These are phyloP conservation scores for Cryptococcus amylolentus DNA, from an alignment of 1,284 basidiomycete species.

Conservation along the genomic window DNA sequence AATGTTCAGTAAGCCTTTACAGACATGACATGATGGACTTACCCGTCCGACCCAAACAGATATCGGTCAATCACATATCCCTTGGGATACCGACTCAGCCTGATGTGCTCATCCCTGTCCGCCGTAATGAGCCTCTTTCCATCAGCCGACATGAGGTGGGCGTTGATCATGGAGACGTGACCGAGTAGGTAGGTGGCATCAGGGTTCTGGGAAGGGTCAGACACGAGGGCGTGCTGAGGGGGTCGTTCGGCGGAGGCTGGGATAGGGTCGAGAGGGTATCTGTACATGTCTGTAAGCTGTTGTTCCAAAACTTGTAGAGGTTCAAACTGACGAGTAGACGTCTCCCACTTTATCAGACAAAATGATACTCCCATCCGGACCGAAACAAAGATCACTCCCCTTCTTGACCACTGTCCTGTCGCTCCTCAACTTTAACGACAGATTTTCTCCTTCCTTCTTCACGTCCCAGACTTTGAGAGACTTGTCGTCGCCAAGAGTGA, in stretches of 20 bases:
- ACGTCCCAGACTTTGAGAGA: conserved; percentile 68
- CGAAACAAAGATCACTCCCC: conserved; percentile 25
- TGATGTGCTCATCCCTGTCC: conserved; percentile 88
- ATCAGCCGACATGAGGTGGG: conserved; percentile 63
- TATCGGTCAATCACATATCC: conserved; percentile 78
- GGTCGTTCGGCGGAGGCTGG: conserved; percentile 32
- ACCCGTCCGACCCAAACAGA: conserved; percentile 80
- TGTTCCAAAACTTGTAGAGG: neutral
- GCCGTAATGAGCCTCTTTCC: conserved; percentile 75
- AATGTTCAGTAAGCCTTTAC: neutral
- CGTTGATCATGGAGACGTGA: conserved; percentile 77
- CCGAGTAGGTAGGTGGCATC: conserved; percentile 69
- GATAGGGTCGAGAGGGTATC: conserved; percentile 55
- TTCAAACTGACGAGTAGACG: conserved; percentile 27
- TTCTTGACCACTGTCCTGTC: conserved; percentile 17
- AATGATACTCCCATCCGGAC: conserved; percentile 24
- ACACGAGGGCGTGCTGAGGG: conserved; percentile 57
- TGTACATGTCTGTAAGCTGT: conserved; percentile 7
- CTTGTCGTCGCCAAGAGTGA: conserved; percentile 75
- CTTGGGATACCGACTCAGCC: conserved; percentile 82
- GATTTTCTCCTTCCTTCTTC: neutral
- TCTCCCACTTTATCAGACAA: conserved; percentile 47
- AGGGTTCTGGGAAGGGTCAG: conserved; percentile 61
- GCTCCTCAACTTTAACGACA: neutral
- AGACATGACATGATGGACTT: conserved; percentile 30